Evolutionary conservation across 148 eudicot species (phyloP).

Genomic region (Chenopodium quinoa): DNA sequence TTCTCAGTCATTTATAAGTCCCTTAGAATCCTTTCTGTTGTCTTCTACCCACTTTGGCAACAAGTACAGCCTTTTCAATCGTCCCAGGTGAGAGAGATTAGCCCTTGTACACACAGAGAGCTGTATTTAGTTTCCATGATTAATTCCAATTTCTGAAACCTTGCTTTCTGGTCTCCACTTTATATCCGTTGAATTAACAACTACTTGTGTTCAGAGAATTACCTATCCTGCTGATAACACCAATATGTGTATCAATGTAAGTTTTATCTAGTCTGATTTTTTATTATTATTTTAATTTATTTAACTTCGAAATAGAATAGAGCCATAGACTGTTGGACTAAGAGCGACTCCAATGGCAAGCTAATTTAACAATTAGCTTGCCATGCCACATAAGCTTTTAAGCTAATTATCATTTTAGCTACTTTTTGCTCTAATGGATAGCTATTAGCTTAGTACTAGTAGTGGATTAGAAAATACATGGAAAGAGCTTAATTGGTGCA

Average conservation of each 20-base stretch:
- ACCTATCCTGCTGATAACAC: neutral
- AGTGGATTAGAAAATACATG: too few relatives aligned
- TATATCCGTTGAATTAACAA: neutral
- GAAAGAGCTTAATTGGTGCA: too few relatives aligned
- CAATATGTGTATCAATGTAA: neutral
- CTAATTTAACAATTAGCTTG: too few relatives aligned
- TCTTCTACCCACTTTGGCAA: neutral
- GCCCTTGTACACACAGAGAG: neutral
- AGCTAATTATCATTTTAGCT: too few relatives aligned
- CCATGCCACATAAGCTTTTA: too few relatives aligned
- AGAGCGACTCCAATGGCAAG: too few relatives aligned
- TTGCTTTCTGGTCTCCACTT: neutral
- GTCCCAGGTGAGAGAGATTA: neutral
- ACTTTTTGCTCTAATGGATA: too few relatives aligned
- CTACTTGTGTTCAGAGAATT: too few relatives aligned
- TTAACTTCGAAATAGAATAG: neutral
- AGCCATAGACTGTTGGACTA: too few relatives aligned
- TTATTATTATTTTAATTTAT: too few relatives aligned
- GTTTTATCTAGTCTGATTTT: neutral
- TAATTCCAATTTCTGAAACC: neutral
- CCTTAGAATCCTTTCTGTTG: neutral
- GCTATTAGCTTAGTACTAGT: too few relatives aligned
- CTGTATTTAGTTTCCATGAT: neutral
- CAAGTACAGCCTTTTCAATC: neutral
- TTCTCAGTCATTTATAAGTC: neutral